phyloP scores from a whole-genome alignment of 768 basidiomycete genomes.

The Tricholoma flavovirens region DNA sequence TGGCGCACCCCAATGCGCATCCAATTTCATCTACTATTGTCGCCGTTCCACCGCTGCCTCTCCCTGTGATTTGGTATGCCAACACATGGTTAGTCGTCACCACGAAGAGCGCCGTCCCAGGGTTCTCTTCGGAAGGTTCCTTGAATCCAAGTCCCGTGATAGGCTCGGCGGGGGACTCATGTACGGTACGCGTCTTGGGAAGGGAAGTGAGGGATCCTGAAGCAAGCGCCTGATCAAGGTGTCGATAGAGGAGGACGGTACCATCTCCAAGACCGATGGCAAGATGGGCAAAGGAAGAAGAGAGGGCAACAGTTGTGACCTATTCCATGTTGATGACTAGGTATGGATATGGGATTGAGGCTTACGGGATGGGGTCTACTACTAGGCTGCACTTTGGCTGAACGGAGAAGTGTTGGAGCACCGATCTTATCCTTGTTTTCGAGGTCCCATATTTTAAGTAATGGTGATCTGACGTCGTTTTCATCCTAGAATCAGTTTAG shows the following conservation, averaged over 20 bases:
- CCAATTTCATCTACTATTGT: conserved; percentile 83
- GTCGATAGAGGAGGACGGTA: conserved; percentile 84
- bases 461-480: conserved; percentile 53
- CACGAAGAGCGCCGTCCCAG: conserved; percentile 66
- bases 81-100: conserved; percentile 84
- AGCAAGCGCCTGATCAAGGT: conserved; percentile 84
- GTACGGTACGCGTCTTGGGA: conserved; percentile 82
- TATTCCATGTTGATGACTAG: conserved; percentile 20
- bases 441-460: conserved; percentile 89
- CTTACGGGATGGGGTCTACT: conserved; percentile 76
- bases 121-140: conserved; percentile 45
- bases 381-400: conserved; percentile 67
- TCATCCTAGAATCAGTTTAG: conserved; percentile 57
- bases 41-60: conserved; percentile 59
- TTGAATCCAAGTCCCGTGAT: conserved; percentile 91
- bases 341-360: not conserved
- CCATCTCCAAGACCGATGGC: conserved; percentile 95
- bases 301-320: conserved; percentile 78
- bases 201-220: conserved; percentile 63
- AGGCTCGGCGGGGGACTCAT: conserved; percentile 82
- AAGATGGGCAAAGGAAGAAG: conserved; percentile 73
- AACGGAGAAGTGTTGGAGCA: conserved; percentile 62
- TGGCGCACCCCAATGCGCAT: conserved; percentile 76
- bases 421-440: conserved; percentile 60
- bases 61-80: conserved; percentile 67